Evolutionary conservation across 2,329 filamentous ascomycete genomes (phyloP), one percentile per base, ranked within the genome.

Genomic region (Hypoxylon rubiginosum): DNA sequence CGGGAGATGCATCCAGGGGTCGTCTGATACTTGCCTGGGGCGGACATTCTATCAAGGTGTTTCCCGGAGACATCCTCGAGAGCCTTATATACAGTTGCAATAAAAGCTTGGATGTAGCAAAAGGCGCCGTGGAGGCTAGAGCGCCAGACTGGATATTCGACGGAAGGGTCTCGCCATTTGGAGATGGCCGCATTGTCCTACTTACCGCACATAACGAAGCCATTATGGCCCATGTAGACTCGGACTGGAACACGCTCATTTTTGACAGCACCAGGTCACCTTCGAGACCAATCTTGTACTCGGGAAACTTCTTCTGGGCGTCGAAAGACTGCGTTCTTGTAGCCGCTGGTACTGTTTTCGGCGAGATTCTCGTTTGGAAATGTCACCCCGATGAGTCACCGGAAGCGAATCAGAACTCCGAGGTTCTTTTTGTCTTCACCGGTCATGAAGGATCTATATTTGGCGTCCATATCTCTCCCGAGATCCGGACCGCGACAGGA

Each of bases 371-470:
- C 39, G 87, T 97, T 15, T 98, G 96, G 96, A 92, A 90, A 69
- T 94, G 88, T 71, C 80, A 81, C 50, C 71, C 85, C n/a, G 67
- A 32, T 19, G 34, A 43, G 15, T 51, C 67, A 15, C 56, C 43
- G 43, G 43, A 49, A 30, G 26, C 51, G 13, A 24, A 60, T 3
- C 50, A 65, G 32, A 62, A 62, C 17, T 80, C 79, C 41, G 80
- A 86, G 69, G 78, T 87, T 19, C 78, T 88, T 3, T 84, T 81
- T 61, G 82, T 87, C 24, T 84, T 91, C 53, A 82, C 83, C 0
- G 89, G 89, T 0, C 96, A 99, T 74, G 94, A 97, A 74, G 96
- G 96, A 0, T 97, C 95, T 0, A 91, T 99, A 28, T 99, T 97
- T 71, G 94, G 93, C 1, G 92, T 99, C 2, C 85, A 89, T 32